Percentiles rank a stretch among this genome's conserved stretches.
These are phyloP conservation scores for Taphrina wiesneri DNA, from an alignment of 1,139 yeast species.

Conservation along the genomic window DNA sequence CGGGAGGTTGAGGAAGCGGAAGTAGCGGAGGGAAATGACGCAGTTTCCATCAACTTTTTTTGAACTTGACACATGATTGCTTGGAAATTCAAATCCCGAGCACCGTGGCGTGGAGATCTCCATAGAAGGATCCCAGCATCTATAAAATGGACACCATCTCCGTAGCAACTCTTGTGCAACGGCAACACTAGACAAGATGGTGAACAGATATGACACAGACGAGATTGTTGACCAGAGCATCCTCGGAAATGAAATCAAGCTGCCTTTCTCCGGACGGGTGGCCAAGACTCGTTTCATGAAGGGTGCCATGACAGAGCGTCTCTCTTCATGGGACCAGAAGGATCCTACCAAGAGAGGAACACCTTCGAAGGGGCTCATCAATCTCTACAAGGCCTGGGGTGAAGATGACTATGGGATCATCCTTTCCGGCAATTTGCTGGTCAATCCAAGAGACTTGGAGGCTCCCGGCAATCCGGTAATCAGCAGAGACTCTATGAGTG, in stretches of 20 bases:
- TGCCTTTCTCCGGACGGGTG: slow-evolving; percentile 24
- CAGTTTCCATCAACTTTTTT: not conserved
- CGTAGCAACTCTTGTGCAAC: not conserved
- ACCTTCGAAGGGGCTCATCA: slow-evolving; percentile 26
- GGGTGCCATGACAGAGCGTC: slow-evolving; percentile 28
- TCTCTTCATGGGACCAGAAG: slow-evolving; percentile 17
- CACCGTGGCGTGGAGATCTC: not conserved
- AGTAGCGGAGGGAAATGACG: not conserved
- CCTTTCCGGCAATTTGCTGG: slow-evolving; percentile 24
- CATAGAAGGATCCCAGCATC: no score
- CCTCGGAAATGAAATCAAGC: slow-evolving; percentile 25
- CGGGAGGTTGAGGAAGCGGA: no score
- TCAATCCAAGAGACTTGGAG: slow-evolving; percentile 13
- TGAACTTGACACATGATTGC: not conserved
- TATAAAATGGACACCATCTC: no score
- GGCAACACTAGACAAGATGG: not conserved
- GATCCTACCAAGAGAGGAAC: slow-evolving; percentile 30
- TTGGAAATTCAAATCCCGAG: not conserved
- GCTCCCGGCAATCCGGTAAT: slow-evolving; percentile 27
- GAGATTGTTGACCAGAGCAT: slow-evolving; percentile 18
- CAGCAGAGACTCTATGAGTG: slow-evolving; percentile 9
- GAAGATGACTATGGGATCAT: slow-evolving; percentile 30
- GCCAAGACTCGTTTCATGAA: slow-evolving; percentile 17
- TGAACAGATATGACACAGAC: slow-evolving; percentile 18
- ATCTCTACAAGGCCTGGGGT: slow-evolving; percentile 33